These are phyloP conservation scores for Tolypocladium album DNA, from an alignment of 2,329 filamentous ascomycete genomes.

Conservation along the genomic window DNA sequence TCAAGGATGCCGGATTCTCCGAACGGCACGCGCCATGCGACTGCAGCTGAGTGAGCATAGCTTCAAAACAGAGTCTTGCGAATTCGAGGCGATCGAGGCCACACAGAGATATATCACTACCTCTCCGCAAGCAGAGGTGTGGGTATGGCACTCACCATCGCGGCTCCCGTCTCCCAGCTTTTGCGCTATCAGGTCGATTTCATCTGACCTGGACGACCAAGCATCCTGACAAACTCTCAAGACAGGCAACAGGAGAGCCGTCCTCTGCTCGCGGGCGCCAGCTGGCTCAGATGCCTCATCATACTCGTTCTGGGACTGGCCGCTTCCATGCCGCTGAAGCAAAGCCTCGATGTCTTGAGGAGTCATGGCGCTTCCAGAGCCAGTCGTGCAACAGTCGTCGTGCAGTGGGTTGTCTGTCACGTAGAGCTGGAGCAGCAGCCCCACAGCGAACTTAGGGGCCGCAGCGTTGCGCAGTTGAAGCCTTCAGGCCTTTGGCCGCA, in stretches of 20 bases:
- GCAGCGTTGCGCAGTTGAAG: not conserved
- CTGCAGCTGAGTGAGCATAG: conserved; percentile 19
- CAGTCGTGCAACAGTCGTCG: not conserved
- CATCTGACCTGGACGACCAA: conserved; percentile 26
- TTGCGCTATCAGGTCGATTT: conserved; percentile 37
- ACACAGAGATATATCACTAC: not conserved
- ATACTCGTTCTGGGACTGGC: conserved; percentile 12
- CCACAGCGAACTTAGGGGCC: not conserved
- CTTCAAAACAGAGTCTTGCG: not conserved
- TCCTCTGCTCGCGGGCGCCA: conserved; percentile 13
- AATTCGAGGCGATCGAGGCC: not conserved
- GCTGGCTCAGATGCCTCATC: conserved; percentile 15
- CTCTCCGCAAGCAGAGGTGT: not conserved
- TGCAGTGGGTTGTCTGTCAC: not conserved
- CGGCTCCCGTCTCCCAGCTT: conserved; percentile 45
- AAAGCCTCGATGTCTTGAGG: conserved; percentile 26
- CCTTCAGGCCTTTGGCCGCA: not conserved
- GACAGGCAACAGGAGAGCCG: conserved; percentile 23
- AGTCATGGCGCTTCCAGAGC: conserved; percentile 13
- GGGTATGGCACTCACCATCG: conserved; percentile 32
- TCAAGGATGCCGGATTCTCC: conserved; percentile 47
- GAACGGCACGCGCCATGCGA: conserved; percentile 43
- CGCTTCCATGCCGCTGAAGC: conserved; percentile 21
- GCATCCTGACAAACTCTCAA: conserved; percentile 27
- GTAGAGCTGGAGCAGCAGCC: not conserved